Evolutionary conservation across 768 basidiomycete genomes (phyloP).

Genomic region (Paxillus involutus): DNA sequence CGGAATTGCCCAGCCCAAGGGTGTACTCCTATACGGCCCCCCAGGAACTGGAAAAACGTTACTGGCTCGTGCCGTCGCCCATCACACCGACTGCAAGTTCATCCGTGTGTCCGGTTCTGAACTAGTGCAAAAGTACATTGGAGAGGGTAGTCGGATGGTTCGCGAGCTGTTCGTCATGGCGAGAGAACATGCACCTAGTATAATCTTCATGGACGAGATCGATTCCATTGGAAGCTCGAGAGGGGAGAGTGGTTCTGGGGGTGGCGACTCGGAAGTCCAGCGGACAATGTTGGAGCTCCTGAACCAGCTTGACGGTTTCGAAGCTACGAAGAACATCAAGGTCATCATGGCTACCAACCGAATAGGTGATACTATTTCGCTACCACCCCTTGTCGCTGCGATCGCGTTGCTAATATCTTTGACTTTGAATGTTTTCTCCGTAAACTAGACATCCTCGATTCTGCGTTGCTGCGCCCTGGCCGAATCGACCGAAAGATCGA

Average conservation of each 20-base stretch:
- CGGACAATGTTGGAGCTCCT: slow-evolving; percentile 86
- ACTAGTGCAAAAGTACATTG: slow-evolving; percentile 97
- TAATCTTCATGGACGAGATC: slow-evolving; percentile 99
- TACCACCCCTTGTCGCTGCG: slow-evolving; percentile 45
- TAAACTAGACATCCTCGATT: slow-evolving; percentile 82
- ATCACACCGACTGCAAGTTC: slow-evolving; percentile 97
- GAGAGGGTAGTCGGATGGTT: slow-evolving; percentile 95
- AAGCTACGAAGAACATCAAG: slow-evolving; percentile 81
- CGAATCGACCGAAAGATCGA: slow-evolving; percentile 98
- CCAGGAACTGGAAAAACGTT: slow-evolving; percentile 97
- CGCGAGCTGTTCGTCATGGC: slow-evolving; percentile 99
- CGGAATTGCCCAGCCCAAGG: slow-evolving; percentile 96
- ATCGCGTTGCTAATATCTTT: too few species aligned
- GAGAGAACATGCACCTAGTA: slow-evolving; percentile 93
- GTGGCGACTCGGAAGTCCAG: too few species aligned
- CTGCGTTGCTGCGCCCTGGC: slow-evolving; percentile 88
- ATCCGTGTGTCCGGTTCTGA: slow-evolving; percentile 94
- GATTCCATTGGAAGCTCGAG: slow-evolving; percentile 95
- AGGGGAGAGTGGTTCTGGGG: slow-evolving; percentile 36
- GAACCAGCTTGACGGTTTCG: slow-evolving; percentile 88
- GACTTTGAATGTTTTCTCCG: too few species aligned
- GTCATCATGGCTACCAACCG: slow-evolving; percentile 98
- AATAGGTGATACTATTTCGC: slow-evolving; percentile 54
- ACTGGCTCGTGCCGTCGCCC: slow-evolving; percentile 92
- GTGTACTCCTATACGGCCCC: slow-evolving; percentile 92